These are phyloP conservation scores for Populus nigra DNA, from an alignment of 345 rosid species.

Conservation along the genomic window DNA sequence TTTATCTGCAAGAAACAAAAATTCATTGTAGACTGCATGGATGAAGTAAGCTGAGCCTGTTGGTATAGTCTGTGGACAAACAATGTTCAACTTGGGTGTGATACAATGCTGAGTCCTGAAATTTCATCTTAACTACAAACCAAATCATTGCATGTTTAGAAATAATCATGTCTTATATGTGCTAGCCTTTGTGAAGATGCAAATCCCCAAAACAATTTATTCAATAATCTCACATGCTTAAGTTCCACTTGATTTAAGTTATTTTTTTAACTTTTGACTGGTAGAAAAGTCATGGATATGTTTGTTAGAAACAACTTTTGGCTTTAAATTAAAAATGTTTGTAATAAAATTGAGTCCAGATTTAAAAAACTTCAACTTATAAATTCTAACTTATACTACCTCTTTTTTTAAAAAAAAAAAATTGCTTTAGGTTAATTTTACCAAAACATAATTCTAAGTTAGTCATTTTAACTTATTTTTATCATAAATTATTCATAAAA, in stretches of 20 bases:
- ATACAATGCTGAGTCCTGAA: neutral
- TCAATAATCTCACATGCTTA: neutral
- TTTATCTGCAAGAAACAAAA: slow-evolving; percentile 42
- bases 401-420: no score
- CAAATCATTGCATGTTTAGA: neutral
- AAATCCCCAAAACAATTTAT: neutral
- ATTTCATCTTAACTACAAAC: neutral
- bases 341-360: no score
- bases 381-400: no score
- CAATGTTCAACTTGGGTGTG: neutral
- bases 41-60: neutral
- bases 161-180: neutral
- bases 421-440: no score
- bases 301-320: no score
- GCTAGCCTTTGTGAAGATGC: neutral
- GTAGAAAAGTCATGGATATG: no score
- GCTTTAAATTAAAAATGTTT: no score
- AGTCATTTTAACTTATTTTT: no score
- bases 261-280: no score
- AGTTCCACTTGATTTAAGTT: no score
- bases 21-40: neutral
- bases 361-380: no score
- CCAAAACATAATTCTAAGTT: no score
- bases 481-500: neutral
- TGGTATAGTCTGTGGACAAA: neutral